Base-by-base conservation (phyloP, 352 stramenopile species). In the Pythium brachiatum region DNA sequence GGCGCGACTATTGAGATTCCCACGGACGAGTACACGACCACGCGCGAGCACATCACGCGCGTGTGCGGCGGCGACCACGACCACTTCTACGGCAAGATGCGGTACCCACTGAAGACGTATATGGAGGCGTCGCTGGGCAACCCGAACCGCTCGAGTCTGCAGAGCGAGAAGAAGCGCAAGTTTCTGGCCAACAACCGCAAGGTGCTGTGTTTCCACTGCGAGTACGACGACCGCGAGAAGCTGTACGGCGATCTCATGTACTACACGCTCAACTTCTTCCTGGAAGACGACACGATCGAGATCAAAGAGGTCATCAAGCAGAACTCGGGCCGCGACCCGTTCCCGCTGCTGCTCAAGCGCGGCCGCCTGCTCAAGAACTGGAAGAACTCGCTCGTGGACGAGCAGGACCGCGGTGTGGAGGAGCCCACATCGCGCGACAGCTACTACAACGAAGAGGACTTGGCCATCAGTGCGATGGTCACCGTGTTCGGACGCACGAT, bases 231-330 rank as follows among this genome's bases (percentile, higher is more conserved):
- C 57, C 78, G 78, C 18, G 71, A 86, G n/a, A 73, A 83, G 54
- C 64, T 96, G 16, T 91, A 92, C 53, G 86, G 88, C 27, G 86
- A 95, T 26, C 70, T 95, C 53, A 86, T 87, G 71, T 67, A 66
- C 18, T 96, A 95, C 60, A 82, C 64, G 7, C 72, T 97, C 41
- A 78, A 89, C 62, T 96, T 89, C 62, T 97, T 94, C 63, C 69
- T 97, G 15, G 83, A 89, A 65, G 90, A 97, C 57, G 85, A 95
- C 66, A 95, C 86, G 55, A 75, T 97, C 58, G 86, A 97, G 68
- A 89, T 97, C 70, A 90, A 90, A 43, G 89, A 97, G 66, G 72
- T 90, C 6, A 69, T 76, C n/a, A 75, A 76, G 38, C 68, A 73
- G 13, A 97, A 97, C 61, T 94, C 88, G 23, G 89, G 88, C 1